Base-by-base conservation (phyloP, 306 rosid genomes). In the Vigna unguiculata region DNA sequence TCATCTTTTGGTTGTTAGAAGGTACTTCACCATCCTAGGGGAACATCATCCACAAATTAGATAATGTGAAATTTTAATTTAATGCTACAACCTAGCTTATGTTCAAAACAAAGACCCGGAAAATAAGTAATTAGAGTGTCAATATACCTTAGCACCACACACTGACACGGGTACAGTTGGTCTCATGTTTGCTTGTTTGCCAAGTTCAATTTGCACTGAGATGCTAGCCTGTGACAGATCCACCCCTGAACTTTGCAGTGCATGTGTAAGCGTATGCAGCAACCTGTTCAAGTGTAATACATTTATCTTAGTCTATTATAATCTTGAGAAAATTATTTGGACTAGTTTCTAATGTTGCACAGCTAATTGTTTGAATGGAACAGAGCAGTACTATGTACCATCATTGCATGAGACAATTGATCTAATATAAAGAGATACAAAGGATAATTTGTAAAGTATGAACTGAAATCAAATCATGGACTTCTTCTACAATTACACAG, bases 141-240 rank as follows among this genome's bases (percentile, higher is more conserved):
- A 69, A 34, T 57, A 69, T 91, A 92, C 97, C 95, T 90, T 89
- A 22, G 77, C 30, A 25, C 71, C 83, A 43, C 92, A 72, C 73
- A 78, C 48, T 24, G 93, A 67, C 63, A 81, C 49, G n/a, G 92
- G 83, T 61, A 80, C 69, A 61, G 76, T 51, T 54, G 85, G 72
- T 72, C 84, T 78, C 69, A 69, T 64, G 51, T 48, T 86, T 53
- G 90, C 81, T 86, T 80, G 93, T 79, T 88, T 91, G 19, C 92
- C 93, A 47, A 96, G 97, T 76, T 92, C 91, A 82, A 96, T 90
- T 87, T 96, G 96, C 75, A 96, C 99, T 2, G 99, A 92, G 82
- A 96, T 91, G 69, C 90, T 91, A 69, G 99, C 93, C 78, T 88
- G 92, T 71, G 98, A 89, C 84, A 96, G 86, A 88, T 96, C 98